Percentiles rank a stretch among this genome's conserved stretches.
phyloP scores from a whole-genome alignment of 2,329 filamentous ascomycete genomes.

The Cordyceps farinosa region DNA sequence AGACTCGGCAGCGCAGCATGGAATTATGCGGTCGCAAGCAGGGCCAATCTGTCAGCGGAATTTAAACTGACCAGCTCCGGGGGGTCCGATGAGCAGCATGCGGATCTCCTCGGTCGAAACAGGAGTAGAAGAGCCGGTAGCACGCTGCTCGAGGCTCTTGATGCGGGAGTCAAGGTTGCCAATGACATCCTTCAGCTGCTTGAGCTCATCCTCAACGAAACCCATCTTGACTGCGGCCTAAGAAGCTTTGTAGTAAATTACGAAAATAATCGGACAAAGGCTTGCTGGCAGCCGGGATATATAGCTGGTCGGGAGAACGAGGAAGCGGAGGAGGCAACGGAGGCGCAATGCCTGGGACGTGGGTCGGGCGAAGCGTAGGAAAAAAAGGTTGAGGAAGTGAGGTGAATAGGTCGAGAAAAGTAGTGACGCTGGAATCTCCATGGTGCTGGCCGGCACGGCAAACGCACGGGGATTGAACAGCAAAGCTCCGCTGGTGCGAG shows the following conservation, averaged over 20 bases:
- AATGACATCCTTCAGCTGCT: conserved; percentile 81
- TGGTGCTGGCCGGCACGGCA: conserved; percentile 4
- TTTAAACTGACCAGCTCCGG: conserved; percentile 77
- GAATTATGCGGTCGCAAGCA: conserved; percentile 21
- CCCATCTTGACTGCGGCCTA: conserved; percentile 63
- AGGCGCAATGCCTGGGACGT: conserved; percentile 22
- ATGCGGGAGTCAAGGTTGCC: conserved; percentile 81
- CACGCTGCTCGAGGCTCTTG: conserved; percentile 74
- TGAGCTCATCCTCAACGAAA: conserved; percentile 79
- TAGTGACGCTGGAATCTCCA: conserved; percentile 16
- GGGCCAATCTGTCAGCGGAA: conserved; percentile 6
- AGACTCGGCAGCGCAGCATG: neutral
- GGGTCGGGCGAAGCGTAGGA: conserved; percentile 7
- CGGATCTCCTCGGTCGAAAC: conserved; percentile 67
- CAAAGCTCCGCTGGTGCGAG: conserved; percentile 11
- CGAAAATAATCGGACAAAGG: conserved; percentile 4
- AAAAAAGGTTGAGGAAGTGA: conserved; percentile 2
- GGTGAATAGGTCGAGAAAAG: conserved; percentile 15
- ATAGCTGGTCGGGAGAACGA: conserved; percentile 8
- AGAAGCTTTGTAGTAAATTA: conserved; percentile 5
- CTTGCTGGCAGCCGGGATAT: neutral
- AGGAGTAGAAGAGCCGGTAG: conserved; percentile 51
- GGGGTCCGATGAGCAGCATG: conserved; percentile 97
- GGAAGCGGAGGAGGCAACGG: conserved; percentile 8
- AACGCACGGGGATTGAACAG: conserved; percentile 16